A percentile compares a stretch with the other conserved stretches of the same genome.
These are phyloP conservation scores for Fonsecaea erecta DNA, from an alignment of 2,329 filamentous ascomycete species.

Conservation along the genomic window DNA sequence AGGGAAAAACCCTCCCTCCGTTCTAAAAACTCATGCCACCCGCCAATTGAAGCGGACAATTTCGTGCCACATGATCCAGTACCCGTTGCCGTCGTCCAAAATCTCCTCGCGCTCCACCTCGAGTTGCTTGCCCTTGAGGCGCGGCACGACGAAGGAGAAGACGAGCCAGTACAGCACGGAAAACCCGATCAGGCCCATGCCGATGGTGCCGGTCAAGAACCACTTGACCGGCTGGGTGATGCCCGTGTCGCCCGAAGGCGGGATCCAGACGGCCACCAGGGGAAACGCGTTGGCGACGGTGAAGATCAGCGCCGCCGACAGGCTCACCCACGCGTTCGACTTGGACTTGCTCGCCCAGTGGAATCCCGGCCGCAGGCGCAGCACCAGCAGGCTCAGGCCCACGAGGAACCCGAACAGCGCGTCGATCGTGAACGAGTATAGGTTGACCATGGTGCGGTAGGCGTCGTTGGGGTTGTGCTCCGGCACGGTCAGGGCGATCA, in stretches of 20 bases:
- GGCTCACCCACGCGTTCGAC: constrained; percentile 4
- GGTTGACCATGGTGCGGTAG: constrained; percentile 42
- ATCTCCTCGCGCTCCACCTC: not conserved
- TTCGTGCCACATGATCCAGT: constrained; percentile 1
- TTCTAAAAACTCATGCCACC: not conserved
- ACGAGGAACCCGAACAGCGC: constrained; percentile 41
- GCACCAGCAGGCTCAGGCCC: constrained; percentile 27
- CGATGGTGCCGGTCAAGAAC: not conserved
- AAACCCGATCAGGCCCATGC: not conserved
- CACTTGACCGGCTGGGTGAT: not conserved
- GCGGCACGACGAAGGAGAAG: not conserved
- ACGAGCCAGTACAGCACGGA: not conserved
- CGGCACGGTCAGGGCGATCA: constrained; percentile 42
- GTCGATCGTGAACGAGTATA: constrained; percentile 51
- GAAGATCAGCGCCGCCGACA: constrained; percentile 3
- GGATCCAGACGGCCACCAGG: constrained; percentile 2
- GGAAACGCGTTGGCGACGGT: constrained; percentile 4
- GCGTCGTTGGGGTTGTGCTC: constrained; percentile 35
- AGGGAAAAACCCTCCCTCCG: too few species aligned
- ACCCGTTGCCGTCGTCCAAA: not conserved
- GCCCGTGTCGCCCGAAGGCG: not conserved
- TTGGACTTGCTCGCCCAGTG: constrained; percentile 2
- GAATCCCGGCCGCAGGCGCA: constrained; percentile 11
- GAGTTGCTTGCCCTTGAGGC: not conserved
- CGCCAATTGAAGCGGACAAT: not conserved